A percentile compares a stretch with the other conserved stretches of the same genome.
These are phyloP conservation scores for Amauroascus niger DNA, from an alignment of 2,329 filamentous ascomycete species.

Conservation along the genomic window DNA sequence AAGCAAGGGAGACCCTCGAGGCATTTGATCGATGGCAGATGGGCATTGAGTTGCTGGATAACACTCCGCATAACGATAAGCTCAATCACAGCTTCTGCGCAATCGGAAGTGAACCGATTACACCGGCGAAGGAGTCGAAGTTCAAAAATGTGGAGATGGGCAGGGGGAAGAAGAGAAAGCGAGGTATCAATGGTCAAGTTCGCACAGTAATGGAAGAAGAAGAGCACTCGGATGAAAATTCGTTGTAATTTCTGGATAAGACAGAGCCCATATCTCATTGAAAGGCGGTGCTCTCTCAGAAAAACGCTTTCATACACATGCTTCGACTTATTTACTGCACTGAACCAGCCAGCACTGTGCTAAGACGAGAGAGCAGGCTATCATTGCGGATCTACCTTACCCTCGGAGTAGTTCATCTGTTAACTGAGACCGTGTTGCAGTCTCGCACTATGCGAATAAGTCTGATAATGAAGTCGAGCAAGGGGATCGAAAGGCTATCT, in stretches of 20 bases:
- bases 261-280: no score
- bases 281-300: no score
- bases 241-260: not conserved
- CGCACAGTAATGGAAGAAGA: constrained; percentile 30
- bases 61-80: constrained; percentile 16
- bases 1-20: constrained; percentile 23
- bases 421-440: no score
- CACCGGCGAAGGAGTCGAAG: constrained; percentile 34
- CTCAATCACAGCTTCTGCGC: constrained; percentile 17
- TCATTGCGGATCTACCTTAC: no score
- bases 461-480: no score
- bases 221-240: constrained; percentile 15
- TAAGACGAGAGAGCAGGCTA: no score
- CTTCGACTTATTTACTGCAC: no score
- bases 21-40: constrained; percentile 18
- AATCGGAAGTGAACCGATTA: constrained; percentile 34
- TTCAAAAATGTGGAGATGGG: constrained; percentile 37
- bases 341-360: no score
- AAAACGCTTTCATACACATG: no score
- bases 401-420: no score
- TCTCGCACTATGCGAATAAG: no score
- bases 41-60: constrained; percentile 17
- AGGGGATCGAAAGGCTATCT: no score
- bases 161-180: constrained; percentile 30
- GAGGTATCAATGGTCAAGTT: constrained; percentile 34